Evolutionary conservation across 2,329 filamentous ascomycete genomes (phyloP).

Genomic region (Colletotrichum brevisporum): DNA sequence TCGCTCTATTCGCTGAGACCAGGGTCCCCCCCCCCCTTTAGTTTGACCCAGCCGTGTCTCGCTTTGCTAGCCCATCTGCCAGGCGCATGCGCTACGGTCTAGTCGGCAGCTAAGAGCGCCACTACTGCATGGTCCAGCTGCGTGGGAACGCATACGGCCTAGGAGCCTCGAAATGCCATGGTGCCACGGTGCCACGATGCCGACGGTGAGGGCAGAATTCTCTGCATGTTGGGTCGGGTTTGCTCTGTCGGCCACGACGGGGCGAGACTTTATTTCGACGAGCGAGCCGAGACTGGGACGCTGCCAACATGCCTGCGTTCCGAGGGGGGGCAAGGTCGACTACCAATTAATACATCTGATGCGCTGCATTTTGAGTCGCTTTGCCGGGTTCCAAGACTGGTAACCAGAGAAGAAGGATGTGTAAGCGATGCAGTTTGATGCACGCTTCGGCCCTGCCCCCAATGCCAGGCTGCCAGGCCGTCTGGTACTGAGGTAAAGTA

Average conservation of each 20-base stretch:
- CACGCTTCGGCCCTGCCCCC: slow-evolving; percentile 34
- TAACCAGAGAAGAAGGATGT: slow-evolving; percentile 15
- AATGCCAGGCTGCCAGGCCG: neutral
- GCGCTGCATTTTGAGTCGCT: neutral
- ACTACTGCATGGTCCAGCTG: slow-evolving; percentile 38
- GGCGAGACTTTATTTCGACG: slow-evolving; percentile 20
- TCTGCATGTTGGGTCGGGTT: slow-evolving; percentile 26
- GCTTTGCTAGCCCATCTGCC: slow-evolving; percentile 20
- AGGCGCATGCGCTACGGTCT: slow-evolving; percentile 28
- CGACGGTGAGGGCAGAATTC: slow-evolving; percentile 16
- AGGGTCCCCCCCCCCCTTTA: slow-evolving; percentile 20
- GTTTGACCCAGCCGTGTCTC: slow-evolving; percentile 33
- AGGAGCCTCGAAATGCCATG: slow-evolving; percentile 12
- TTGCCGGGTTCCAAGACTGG: neutral
- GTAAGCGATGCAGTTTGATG: slow-evolving; percentile 30
- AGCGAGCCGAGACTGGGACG: slow-evolving; percentile 17
- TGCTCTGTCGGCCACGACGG: slow-evolving; percentile 11
- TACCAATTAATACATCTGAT: neutral
- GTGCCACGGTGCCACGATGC: slow-evolving; percentile 29
- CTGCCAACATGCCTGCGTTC: slow-evolving; percentile 23
- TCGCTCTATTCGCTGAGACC: slow-evolving; percentile 24
- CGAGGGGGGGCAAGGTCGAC: neutral
- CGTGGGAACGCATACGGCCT: slow-evolving; percentile 37
- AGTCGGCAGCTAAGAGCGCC: slow-evolving; percentile 33
- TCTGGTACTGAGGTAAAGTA: neutral